phyloP scores from a whole-genome alignment of 1,139 yeast genomes.

The Lodderomyces elongisporus region DNA sequence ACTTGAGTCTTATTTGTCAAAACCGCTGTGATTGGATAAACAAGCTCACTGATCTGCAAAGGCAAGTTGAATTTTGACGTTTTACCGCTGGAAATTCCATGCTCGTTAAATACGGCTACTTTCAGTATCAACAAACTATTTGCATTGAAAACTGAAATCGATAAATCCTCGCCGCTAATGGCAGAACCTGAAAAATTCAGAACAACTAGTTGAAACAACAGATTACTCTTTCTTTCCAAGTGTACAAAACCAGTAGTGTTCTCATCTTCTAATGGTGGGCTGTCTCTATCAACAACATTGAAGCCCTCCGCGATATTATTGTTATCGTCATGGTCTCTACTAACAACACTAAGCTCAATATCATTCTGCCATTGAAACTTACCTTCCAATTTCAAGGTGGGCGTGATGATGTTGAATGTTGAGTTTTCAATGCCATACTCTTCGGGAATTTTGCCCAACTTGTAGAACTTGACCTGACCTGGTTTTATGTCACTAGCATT shows the following conservation, averaged over 20 bases:
- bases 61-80: conserved; percentile 31
- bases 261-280: not conserved
- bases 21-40: conserved; percentile 29
- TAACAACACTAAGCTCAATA: not conserved
- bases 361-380: conserved; percentile 1
- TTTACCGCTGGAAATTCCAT: conserved; percentile 30
- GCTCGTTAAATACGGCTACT: conserved; percentile 26
- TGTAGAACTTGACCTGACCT: conserved; percentile 27
- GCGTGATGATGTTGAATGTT: conserved; percentile 19
- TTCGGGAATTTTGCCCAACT: conserved; percentile 18
- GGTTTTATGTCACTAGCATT: conserved; percentile 26
- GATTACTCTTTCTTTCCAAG: conserved; percentile 27
- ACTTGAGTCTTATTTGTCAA: conserved; percentile 20
- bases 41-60: conserved; percentile 29
- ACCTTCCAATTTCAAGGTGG: conserved; percentile 24
- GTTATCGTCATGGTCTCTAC: too few relatives aligned
- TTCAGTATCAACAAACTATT: conserved; percentile 25
- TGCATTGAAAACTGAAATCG: conserved; percentile 28
- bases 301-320: too few relatives aligned
- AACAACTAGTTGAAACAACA: conserved; percentile 29
- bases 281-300: too few relatives aligned
- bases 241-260: conserved; percentile 18
- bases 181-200: conserved; percentile 24
- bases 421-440: conserved; percentile 17
- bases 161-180: conserved; percentile 30